Percentiles rank a stretch among this genome's conserved stretches.
Conservation (phyloP, 2,329 filamentous ascomycete species). For the Acephala macrosclerotiorum region DNA sequence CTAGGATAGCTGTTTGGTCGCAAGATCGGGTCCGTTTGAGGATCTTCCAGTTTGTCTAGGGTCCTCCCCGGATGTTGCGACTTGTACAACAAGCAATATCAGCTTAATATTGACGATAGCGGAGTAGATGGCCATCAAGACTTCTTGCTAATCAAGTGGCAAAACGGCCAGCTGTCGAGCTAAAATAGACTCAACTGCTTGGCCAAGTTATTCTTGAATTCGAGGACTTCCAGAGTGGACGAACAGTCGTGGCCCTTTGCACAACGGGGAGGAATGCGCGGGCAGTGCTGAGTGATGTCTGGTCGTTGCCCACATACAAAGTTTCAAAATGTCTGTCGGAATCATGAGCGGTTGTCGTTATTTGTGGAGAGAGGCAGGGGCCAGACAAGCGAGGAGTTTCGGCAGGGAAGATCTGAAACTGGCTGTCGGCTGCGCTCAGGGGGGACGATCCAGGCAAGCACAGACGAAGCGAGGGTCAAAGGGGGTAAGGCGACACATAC, state of each 20-base stretch:
- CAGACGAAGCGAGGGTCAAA: not conserved
- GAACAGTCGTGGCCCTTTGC: slow-evolving; percentile 1
- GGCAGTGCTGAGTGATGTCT: slow-evolving; percentile 8
- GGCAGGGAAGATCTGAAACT: slow-evolving; percentile 32
- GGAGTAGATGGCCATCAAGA: slow-evolving; percentile 9
- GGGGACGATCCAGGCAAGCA: not conserved
- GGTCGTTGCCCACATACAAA: slow-evolving; percentile 22
- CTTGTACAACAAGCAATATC: slow-evolving; percentile 41
- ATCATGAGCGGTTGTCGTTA: slow-evolving; percentile 33
- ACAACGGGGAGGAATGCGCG: slow-evolving; percentile 1
- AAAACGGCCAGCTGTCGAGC: slow-evolving; percentile 15
- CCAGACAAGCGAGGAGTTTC: slow-evolving; percentile 37
- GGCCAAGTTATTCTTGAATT: not conserved
- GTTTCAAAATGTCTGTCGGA: slow-evolving; percentile 38
- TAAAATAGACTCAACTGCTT: not conserved
- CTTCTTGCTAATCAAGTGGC: slow-evolving; percentile 1
- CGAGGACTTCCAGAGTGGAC: slow-evolving; percentile 1
- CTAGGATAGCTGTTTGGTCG: slow-evolving; percentile 40
- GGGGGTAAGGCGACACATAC: not conserved
- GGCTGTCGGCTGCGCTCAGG: not conserved
- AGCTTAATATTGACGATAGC: slow-evolving; percentile 36
- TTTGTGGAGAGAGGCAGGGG: slow-evolving; percentile 29
- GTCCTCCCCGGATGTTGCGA: slow-evolving; percentile 38
- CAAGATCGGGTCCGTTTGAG: slow-evolving; percentile 44
- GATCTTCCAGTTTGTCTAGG: slow-evolving; percentile 40